phyloP scores from a whole-genome alignment of 2,329 filamentous ascomycete genomes.

The Fusarium citri region DNA sequence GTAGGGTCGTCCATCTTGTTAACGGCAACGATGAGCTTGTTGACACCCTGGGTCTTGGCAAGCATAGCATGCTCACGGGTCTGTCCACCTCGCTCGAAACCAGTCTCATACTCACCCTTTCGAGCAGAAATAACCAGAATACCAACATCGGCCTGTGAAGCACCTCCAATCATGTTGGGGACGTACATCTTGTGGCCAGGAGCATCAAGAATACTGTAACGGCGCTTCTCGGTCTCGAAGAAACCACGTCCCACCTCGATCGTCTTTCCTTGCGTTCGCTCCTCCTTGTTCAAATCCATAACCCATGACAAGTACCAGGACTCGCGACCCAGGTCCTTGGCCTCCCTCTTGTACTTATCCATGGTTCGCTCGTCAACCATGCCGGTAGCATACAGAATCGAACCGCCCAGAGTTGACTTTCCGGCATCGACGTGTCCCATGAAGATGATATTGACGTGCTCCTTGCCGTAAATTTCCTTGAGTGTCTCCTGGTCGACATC shows the following conservation, averaged over 20 bases:
- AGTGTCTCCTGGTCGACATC: constrained; percentile 79
- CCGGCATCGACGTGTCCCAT: constrained; percentile 98
- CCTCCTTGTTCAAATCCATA: constrained; percentile 95
- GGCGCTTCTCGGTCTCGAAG: constrained; percentile 95
- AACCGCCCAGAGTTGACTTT: constrained; percentile 95
- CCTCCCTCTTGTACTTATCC: constrained; percentile 97
- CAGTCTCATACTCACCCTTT: constrained; percentile 98
- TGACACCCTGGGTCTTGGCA: constrained; percentile 97
- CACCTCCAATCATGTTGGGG: constrained; percentile 97
- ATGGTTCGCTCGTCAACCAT: constrained; percentile 99
- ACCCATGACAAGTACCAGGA: constrained; percentile 99
- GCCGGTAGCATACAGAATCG: constrained; percentile 90
- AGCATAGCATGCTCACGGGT: constrained; percentile 98
- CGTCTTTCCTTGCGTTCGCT: constrained; percentile 95
- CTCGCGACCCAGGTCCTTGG: constrained; percentile 95
- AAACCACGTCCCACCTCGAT: constrained; percentile 96
- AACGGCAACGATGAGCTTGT: constrained; percentile 92
- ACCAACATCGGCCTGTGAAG: constrained; percentile 92
- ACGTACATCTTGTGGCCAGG: constrained; percentile 99
- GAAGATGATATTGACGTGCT: constrained; percentile 94
- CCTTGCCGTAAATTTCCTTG: constrained; percentile 96
- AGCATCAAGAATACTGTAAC: constrained; percentile 96
- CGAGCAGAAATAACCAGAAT: constrained; percentile 95
- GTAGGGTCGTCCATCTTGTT: constrained; percentile 99
- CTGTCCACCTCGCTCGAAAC: constrained; percentile 95